These are phyloP conservation scores for Aspergillus nanangensis DNA, from an alignment of 495 filamentous ascomycete genomes.

Conservation along the genomic window DNA sequence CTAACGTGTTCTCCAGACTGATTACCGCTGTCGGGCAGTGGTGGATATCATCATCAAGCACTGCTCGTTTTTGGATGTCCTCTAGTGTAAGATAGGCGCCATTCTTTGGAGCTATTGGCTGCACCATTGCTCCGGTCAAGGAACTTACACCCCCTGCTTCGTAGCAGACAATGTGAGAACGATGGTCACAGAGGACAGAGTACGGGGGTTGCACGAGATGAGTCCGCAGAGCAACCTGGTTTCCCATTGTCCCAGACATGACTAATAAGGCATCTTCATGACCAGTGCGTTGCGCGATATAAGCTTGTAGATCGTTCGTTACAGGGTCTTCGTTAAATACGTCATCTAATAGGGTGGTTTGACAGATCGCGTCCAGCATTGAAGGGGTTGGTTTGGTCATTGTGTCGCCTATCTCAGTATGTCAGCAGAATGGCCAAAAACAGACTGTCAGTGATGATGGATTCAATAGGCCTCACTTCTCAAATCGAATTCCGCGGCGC, in stretches of 20 bases:
- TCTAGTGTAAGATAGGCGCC: conserved; percentile 69
- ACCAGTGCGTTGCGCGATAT: conserved; percentile 63
- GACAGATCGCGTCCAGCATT: conserved; percentile 67
- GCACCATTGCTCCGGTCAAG: conserved; percentile 40
- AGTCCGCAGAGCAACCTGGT: conserved; percentile 47
- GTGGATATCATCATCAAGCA: conserved; percentile 39
- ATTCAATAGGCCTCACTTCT: conserved; percentile 26
- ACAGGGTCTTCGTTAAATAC: conserved; percentile 81
- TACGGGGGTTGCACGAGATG: conserved; percentile 48
- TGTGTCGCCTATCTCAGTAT: conserved; percentile 51
- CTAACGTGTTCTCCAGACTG: conserved; percentile 79
- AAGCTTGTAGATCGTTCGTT: conserved; percentile 65
- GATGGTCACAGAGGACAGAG: conserved; percentile 42
- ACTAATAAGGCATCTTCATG: conserved; percentile 72
- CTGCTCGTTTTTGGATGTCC: conserved; percentile 57
- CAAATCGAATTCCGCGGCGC: conserved; percentile 63
- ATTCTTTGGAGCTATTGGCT: conserved; percentile 48
- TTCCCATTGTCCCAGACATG: conserved; percentile 84
- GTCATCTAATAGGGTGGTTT: conserved; percentile 68
- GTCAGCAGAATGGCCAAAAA: neutral
- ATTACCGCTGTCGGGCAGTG: conserved; percentile 72
- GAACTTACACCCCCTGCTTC: conserved; percentile 49
- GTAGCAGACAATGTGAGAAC: conserved; percentile 43
- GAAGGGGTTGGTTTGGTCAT: conserved; percentile 78
- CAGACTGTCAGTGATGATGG: no score